Conservation (phyloP, 768 basidiomycete genomes). For the Stropharia rugosoannulata region DNA sequence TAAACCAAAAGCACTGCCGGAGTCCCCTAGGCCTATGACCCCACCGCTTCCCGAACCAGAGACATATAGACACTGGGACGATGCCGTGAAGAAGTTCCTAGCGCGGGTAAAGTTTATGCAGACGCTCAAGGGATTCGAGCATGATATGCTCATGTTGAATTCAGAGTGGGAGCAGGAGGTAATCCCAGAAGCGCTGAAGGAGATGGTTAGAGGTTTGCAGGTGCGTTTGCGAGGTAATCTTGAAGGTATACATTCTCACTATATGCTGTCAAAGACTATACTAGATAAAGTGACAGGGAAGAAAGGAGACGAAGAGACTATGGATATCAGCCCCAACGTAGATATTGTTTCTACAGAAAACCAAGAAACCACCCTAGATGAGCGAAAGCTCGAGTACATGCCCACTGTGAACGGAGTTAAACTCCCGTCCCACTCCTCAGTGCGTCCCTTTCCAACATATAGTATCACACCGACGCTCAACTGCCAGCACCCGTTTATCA, state of each 20-base stretch:
- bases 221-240: constrained; percentile 32
- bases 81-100: constrained; percentile 53
- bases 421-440: constrained; percentile 57
- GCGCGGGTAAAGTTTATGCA: constrained; percentile 54
- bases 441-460: constrained; percentile 31
- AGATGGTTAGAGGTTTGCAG: constrained; percentile 48
- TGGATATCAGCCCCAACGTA: constrained; percentile 10
- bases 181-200: constrained; percentile 55
- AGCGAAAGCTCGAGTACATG: constrained; percentile 66
- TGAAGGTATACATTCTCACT: constrained; percentile 5
- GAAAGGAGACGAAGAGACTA: constrained; percentile 10
- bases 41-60: constrained; percentile 37
- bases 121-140: constrained; percentile 59
- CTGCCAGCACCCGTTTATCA: constrained; percentile 6
- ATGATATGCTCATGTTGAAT: constrained; percentile 74
- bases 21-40: constrained; percentile 17
- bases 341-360: constrained; percentile 6
- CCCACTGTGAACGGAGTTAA: constrained; percentile 44
- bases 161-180: constrained; percentile 58
- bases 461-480: background rate
- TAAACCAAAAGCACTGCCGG: background rate
- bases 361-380: constrained; percentile 45
- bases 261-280: constrained; percentile 11
- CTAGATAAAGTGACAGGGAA: constrained; percentile 19
- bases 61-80: constrained; percentile 61